Percentiles rank a stretch among this genome's conserved stretches.
Evolutionary conservation across 768 basidiomycete genomes (phyloP).

Genomic region (Stropharia rugosoannulata): DNA sequence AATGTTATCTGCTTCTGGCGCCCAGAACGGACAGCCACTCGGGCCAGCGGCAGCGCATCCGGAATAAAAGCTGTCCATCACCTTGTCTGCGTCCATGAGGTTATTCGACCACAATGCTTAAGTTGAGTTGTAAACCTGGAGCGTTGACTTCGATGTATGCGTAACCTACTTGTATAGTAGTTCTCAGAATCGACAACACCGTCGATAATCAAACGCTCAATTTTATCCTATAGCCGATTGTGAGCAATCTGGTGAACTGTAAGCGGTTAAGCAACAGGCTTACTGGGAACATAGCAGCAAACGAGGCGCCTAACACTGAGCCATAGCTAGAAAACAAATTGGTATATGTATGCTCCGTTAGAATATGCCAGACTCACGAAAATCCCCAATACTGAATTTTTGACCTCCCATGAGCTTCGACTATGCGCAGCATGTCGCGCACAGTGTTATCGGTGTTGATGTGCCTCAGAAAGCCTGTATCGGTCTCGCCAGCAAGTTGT

Average conservation of each 20-base stretch:
- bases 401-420: conserved; percentile 27
- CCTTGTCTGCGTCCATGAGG: conserved; percentile 33
- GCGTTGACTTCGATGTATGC: neutral
- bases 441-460: conserved; percentile 38
- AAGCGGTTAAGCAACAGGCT: neutral
- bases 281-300: conserved; percentile 35
- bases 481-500: conserved; percentile 28
- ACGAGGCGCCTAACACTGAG: conserved; percentile 26
- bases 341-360: neutral
- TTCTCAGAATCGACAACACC: conserved; percentile 37
- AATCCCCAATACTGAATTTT: conserved; percentile 36
- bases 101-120: conserved; percentile 33
- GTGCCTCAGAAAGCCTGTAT: conserved; percentile 25
- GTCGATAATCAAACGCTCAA: conserved; percentile 35
- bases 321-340: conserved; percentile 26
- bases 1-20: conserved; percentile 29
- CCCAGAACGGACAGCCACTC: conserved; percentile 33
- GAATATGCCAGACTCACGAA: conserved; percentile 19
- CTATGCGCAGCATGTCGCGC: conserved; percentile 36
- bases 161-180: conserved; percentile 32
- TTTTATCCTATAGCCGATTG: conserved; percentile 24
- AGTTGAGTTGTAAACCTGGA: neutral
- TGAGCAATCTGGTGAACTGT: neutral
- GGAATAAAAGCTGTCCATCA: conserved; percentile 30
- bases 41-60: conserved; percentile 36